Conservation (phyloP, 108 stramenopile genomes). For the Fistulifera pelliculosa region DNA sequence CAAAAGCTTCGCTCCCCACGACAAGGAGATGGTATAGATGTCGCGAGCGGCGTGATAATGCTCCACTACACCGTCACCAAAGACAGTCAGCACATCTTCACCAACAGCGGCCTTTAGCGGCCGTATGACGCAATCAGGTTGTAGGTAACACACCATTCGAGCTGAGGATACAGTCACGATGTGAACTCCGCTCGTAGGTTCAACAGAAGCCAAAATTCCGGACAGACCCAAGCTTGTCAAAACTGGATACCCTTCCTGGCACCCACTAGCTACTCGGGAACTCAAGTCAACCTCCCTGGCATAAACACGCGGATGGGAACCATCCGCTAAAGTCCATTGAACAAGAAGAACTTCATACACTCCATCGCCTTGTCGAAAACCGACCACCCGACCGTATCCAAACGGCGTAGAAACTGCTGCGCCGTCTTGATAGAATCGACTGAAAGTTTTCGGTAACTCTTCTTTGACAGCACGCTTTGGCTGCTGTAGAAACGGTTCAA, state of each 20-base stretch:
- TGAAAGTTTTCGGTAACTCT: constrained; percentile 21
- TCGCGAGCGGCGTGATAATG: constrained; percentile 50
- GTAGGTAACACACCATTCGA: constrained; percentile 74
- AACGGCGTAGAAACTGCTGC: constrained; percentile 75
- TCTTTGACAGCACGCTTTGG: background rate
- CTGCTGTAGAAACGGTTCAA: constrained; percentile 8
- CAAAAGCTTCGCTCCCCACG: constrained; percentile 67
- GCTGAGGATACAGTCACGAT: constrained; percentile 66
- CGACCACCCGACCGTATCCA: constrained; percentile 57
- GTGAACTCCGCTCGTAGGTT: constrained; percentile 85
- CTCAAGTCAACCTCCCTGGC: constrained; percentile 55
- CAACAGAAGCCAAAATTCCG: constrained; percentile 76
- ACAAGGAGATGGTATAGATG: constrained; percentile 61
- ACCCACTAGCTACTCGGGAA: constrained; percentile 68
- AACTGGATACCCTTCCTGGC: constrained; percentile 83
- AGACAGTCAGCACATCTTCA: constrained; percentile 75
- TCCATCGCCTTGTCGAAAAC: constrained; percentile 68
- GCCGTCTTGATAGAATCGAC: constrained; percentile 70
- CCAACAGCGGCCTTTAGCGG: constrained; percentile 82
- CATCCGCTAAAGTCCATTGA: constrained; percentile 43
- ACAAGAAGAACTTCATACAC: constrained; percentile 60
- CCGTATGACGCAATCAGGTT: constrained; percentile 68
- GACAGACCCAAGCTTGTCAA: constrained; percentile 59
- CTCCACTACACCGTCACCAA: constrained; percentile 72
- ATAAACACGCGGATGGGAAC: constrained; percentile 39